Base-by-base conservation (phyloP, 2,329 filamentous ascomycete genomes). In the Colletotrichum melonis region DNA sequence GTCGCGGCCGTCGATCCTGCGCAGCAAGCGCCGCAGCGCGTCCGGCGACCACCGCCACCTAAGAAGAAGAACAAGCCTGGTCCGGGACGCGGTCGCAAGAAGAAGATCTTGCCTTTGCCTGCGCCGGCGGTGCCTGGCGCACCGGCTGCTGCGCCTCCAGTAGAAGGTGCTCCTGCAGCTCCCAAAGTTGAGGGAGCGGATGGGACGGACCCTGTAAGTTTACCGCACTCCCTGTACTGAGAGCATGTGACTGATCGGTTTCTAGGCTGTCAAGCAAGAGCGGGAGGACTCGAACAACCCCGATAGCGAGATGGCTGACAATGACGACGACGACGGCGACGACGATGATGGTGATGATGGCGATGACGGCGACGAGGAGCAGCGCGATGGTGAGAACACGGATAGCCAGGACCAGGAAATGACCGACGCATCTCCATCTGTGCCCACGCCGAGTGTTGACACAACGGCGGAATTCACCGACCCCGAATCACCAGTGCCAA, bases 1-100 rank as follows among this genome's bases (percentile, higher is more conserved):
- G 87, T 88, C 2, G 87, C 87, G 6, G 88, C 88, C 1, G 92
- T 87, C 83, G 88, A 76, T 80, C 89, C 76, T 84, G 88, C 73
- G 4, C 76, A 80, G 3, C 80, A 81, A 26, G 77, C 82, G 3
- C 84, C 86, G 1, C 84, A 86, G 2, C 81, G 79, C n/a, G 84
- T 86, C 79, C 90, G 92, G 79, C 91, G 92, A 73, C 92, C 92
- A 0, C 92, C 92, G 32, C 93, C 93, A 1, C 94, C 94, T 0
- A 95, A 95, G 81, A 92, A 94, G 81, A 97, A 96, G 86, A 87
- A 89, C 60, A 95, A 94, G 81, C 93, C 83, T 32, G 87, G 94
- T 0, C 91, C 93, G 46, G 94, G 94, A 8, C 90, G 95, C 75
- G 94, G 94, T 19, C 89, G 91, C 75, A 96, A 93, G 87, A 95